Conservation (phyloP, 352 stramenopile genomes). For the Phytopythium montanum region DNA sequence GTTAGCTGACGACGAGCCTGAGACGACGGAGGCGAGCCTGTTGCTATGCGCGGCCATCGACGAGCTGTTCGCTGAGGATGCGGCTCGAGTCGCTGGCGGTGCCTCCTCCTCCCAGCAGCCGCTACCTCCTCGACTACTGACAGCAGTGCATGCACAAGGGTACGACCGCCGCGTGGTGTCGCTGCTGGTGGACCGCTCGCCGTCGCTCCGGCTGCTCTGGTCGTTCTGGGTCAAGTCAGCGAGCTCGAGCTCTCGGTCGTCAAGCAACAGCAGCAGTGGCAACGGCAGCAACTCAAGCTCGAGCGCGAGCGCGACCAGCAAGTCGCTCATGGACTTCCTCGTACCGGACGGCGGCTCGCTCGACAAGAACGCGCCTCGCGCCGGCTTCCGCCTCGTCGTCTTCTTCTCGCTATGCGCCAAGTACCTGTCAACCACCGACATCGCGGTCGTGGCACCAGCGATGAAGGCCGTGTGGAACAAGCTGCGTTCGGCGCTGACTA, state of each 20-base stretch:
- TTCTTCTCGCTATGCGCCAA: slow-evolving; percentile 46
- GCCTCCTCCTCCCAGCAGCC: neutral
- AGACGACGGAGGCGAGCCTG: slow-evolving; percentile 17
- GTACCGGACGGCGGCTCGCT: slow-evolving; percentile 20
- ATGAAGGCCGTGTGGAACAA: slow-evolving; percentile 63
- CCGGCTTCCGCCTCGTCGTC: slow-evolving; percentile 46
- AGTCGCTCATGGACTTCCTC: slow-evolving; percentile 53
- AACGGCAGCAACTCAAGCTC: slow-evolving; percentile 4
- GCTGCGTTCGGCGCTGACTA: slow-evolving; percentile 26
- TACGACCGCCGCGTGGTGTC: slow-evolving; percentile 38
- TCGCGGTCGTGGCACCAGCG: slow-evolving; percentile 33
- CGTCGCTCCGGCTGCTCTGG: slow-evolving; percentile 47
- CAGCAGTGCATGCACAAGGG: slow-evolving; percentile 45
- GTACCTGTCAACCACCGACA: slow-evolving; percentile 38
- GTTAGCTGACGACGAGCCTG: slow-evolving; percentile 2
- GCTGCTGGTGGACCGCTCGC: slow-evolving; percentile 25
- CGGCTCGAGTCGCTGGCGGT: neutral
- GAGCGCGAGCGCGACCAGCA: slow-evolving; percentile 14
- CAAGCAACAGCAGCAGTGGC: slow-evolving; percentile 4
- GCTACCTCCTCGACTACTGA: slow-evolving; percentile 25
- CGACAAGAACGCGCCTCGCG: slow-evolving; percentile 50
- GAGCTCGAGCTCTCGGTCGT: neutral
- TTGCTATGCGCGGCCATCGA: slow-evolving; percentile 28
- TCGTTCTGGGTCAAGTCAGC: slow-evolving; percentile 41
- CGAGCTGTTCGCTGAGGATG: slow-evolving; percentile 33